phyloP scores from a whole-genome alignment of 2,329 filamentous ascomycete species.

The Claviceps purpurea region DNA sequence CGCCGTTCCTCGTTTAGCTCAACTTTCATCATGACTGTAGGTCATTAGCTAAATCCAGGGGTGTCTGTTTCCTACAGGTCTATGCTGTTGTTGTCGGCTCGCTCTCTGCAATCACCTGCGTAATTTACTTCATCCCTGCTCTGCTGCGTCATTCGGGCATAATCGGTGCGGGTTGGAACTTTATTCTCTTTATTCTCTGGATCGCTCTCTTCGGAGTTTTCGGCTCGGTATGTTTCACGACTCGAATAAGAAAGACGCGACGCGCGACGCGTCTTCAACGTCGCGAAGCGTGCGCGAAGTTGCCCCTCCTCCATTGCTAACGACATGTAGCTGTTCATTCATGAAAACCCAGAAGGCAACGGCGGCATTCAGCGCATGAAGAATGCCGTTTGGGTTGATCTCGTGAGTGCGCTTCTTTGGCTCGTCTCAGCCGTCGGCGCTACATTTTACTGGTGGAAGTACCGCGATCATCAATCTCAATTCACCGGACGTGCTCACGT shows the following conservation, averaged over 20 bases:
- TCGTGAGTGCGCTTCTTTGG: slow-evolving; percentile 67
- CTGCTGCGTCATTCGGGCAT: slow-evolving; percentile 34
- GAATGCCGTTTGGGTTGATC: slow-evolving; percentile 71
- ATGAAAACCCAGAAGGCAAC: slow-evolving; percentile 51
- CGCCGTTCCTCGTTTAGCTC: not conserved
- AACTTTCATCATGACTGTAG: not conserved
- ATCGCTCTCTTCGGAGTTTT: slow-evolving; percentile 74
- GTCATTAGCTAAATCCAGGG: slow-evolving; percentile 1
- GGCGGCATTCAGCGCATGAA: slow-evolving; percentile 62
- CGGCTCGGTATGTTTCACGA: slow-evolving; percentile 38
- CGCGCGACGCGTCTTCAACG: not conserved
- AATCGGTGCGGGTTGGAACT: slow-evolving; percentile 53
- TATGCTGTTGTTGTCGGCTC: slow-evolving; percentile 61
- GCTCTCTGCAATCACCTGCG: slow-evolving; percentile 49
- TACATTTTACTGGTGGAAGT: slow-evolving; percentile 44
- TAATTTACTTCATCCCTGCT: slow-evolving; percentile 53
- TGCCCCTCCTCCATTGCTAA: not conserved
- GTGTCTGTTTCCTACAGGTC: slow-evolving; percentile 26
- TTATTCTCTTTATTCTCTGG: slow-evolving; percentile 64
- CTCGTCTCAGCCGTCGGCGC: slow-evolving; percentile 45
- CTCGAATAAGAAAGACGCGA: not conserved
- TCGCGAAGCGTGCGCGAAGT: not conserved
- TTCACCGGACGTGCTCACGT: slow-evolving; percentile 48
- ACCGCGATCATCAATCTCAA: slow-evolving; percentile 36
- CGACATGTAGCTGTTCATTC: slow-evolving; percentile 49